Conservation (phyloP, 1,284 basidiomycete species). For the Moniliophthora roreri region DNA sequence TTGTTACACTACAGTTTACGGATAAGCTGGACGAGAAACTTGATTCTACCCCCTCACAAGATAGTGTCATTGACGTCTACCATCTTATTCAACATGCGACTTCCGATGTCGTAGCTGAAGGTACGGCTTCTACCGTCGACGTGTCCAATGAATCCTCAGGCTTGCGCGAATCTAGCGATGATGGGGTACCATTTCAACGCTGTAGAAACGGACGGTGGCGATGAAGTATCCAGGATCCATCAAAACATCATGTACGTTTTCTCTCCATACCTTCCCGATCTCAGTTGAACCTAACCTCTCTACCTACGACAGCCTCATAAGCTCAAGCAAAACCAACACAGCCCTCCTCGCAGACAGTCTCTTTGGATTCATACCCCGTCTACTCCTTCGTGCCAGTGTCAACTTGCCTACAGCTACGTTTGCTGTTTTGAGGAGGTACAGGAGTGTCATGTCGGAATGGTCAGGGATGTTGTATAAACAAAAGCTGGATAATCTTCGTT, state of each 20-base stretch:
- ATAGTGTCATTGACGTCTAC: too few relatives aligned
- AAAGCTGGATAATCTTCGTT: too few relatives aligned
- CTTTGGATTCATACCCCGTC: conserved; percentile 13
- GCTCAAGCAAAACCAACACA: not conserved
- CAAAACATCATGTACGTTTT: not conserved
- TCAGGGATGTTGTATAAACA: too few relatives aligned
- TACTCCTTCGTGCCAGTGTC: conserved; percentile 5
- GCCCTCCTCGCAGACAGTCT: conserved; percentile 12
- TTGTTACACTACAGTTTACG: too few relatives aligned
- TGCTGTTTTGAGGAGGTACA: conserved; percentile 9
- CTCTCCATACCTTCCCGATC: too few relatives aligned
- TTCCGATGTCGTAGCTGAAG: not conserved
- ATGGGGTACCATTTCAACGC: conserved; percentile 4
- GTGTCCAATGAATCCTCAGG: not conserved
- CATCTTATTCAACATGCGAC: not conserved
- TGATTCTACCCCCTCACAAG: too few relatives aligned
- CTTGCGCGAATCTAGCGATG: not conserved
- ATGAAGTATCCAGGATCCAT: not conserved
- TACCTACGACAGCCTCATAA: not conserved
- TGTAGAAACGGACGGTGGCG: not conserved
- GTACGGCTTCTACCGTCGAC: not conserved
- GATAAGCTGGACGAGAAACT: too few relatives aligned
- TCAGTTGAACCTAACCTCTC: not conserved
- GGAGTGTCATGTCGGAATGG: conserved; percentile 7
- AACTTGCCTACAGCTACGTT: conserved; percentile 12